These are phyloP conservation scores for Pichia kudriavzevii DNA, from an alignment of 1,139 yeast species.

Conservation along the genomic window DNA sequence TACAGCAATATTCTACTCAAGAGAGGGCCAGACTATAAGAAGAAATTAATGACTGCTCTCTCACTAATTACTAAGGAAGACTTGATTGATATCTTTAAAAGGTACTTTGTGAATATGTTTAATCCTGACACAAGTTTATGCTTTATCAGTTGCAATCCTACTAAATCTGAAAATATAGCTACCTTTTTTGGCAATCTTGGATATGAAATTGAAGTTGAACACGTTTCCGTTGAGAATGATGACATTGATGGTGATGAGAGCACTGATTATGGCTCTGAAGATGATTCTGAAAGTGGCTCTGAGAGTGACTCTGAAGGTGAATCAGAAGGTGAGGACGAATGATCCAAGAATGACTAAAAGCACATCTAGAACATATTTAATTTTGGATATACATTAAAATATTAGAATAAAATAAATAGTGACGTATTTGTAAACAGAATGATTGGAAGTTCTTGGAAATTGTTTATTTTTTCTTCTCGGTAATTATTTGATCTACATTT, in stretches of 20 bases:
- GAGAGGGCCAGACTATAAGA: slow-evolving; percentile 61
- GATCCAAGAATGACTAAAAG: background rate
- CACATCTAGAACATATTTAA: background rate
- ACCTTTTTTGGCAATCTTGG: slow-evolving; percentile 45
- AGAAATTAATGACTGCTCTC: slow-evolving; percentile 38
- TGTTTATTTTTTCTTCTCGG: slow-evolving; percentile 38
- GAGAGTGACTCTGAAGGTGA: slow-evolving; percentile 9
- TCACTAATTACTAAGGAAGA: slow-evolving; percentile 50
- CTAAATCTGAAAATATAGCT: slow-evolving; percentile 44
- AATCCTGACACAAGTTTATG: slow-evolving; percentile 46
- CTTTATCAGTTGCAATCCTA: slow-evolving; percentile 69
- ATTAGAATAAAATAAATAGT: too few relatives aligned
- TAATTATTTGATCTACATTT: slow-evolving; percentile 55
- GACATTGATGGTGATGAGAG: slow-evolving; percentile 20
- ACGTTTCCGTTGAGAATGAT: slow-evolving; percentile 17
- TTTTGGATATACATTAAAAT: background rate
- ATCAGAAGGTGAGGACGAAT: slow-evolving; percentile 7
- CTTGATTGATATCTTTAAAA: slow-evolving; percentile 45
- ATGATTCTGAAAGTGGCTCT: slow-evolving; percentile 2
- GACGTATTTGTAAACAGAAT: background rate
- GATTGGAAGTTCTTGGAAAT: background rate
- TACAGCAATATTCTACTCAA: slow-evolving; percentile 57
- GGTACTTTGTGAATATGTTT: slow-evolving; percentile 59
- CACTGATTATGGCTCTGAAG: slow-evolving; percentile 13
- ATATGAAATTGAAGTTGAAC: slow-evolving; percentile 51